Conservation (phyloP, 768 basidiomycete species). For the Macrolepiota dolichaula region DNA sequence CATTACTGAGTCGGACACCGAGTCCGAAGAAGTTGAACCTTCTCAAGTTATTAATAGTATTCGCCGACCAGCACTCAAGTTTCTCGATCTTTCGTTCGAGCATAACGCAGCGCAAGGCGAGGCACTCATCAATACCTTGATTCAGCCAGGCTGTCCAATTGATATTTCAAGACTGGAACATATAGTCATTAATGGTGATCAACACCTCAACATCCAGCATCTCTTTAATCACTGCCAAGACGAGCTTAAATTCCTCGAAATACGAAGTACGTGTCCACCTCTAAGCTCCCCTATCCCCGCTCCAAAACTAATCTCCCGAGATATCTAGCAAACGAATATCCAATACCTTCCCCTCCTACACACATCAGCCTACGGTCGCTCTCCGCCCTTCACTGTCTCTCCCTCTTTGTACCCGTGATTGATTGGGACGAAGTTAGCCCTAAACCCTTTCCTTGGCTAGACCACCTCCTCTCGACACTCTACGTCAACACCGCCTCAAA, state of each 20-base stretch:
- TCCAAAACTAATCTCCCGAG: background rate
- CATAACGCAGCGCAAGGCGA: slow-evolving; percentile 5
- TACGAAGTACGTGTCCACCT: slow-evolving; percentile 1
- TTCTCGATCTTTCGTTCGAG: slow-evolving; percentile 9
- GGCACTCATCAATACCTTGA: slow-evolving; percentile 1
- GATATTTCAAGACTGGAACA: slow-evolving; percentile 6
- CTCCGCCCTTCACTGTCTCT: slow-evolving; percentile 6
- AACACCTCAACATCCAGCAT: slow-evolving; percentile 5
- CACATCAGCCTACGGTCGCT: background rate
- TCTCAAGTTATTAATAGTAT: background rate
- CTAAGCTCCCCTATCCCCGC: no score
- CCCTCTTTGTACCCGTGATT: slow-evolving; percentile 7
- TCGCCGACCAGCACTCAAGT: background rate
- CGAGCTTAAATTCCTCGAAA: slow-evolving; percentile 6
- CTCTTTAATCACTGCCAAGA: slow-evolving; percentile 2
- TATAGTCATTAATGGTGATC: slow-evolving; percentile 6
- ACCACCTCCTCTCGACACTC: slow-evolving; percentile 8
- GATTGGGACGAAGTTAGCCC: slow-evolving; percentile 9
- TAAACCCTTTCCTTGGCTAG: slow-evolving; percentile 8
- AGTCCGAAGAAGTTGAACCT: background rate
- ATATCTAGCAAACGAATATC: slow-evolving; percentile 3
- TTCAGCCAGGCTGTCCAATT: background rate
- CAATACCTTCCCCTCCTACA: slow-evolving; percentile 2
- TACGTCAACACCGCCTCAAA: background rate
- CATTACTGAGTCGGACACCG: background rate